Conservation (phyloP, 176 grass and related monocot species). For the Musa acuminata region DNA sequence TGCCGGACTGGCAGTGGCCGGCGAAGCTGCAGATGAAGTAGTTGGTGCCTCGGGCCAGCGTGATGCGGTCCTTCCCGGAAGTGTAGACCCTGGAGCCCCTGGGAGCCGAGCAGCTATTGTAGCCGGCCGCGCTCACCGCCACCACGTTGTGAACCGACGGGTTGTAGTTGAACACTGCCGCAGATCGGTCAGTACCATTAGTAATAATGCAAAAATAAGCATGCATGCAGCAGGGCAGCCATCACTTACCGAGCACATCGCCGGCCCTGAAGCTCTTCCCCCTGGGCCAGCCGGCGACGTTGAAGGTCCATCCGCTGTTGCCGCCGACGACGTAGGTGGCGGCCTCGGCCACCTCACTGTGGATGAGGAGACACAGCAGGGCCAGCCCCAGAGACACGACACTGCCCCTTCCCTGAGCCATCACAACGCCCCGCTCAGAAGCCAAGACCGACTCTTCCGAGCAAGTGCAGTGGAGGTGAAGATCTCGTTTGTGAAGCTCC, state of each 20-base stretch:
- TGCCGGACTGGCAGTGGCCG: slow-evolving; percentile 69
- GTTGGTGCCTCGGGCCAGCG: slow-evolving; percentile 52
- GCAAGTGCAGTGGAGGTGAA: no score
- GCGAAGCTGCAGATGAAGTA: slow-evolving; percentile 81
- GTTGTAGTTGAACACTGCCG: slow-evolving; percentile 72
- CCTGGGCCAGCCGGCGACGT: slow-evolving; percentile 31
- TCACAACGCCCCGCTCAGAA: not conserved
- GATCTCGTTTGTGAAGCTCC: not conserved
- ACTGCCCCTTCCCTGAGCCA: slow-evolving; percentile 85
- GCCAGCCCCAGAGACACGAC: slow-evolving; percentile 27
- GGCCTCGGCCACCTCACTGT: slow-evolving; percentile 50
- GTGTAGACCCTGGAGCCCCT: slow-evolving; percentile 31
- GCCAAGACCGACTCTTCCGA: no score
- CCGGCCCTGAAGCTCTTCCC: slow-evolving; percentile 77
- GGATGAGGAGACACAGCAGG: slow-evolving; percentile 53
- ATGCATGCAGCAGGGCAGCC: not conserved
- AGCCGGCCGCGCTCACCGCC: slow-evolving; percentile 42
- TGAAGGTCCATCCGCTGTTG: slow-evolving; percentile 57
- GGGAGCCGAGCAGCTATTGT: slow-evolving; percentile 37
- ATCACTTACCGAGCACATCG: slow-evolving; percentile 61
- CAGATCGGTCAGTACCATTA: not conserved
- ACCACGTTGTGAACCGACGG: slow-evolving; percentile 66
- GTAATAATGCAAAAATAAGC: no score
- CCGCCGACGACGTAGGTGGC: slow-evolving; percentile 64
- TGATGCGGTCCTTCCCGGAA: slow-evolving; percentile 71